These are phyloP conservation scores for Ephemerocybe angulata DNA, from an alignment of 768 basidiomycete species.

Conservation along the genomic window DNA sequence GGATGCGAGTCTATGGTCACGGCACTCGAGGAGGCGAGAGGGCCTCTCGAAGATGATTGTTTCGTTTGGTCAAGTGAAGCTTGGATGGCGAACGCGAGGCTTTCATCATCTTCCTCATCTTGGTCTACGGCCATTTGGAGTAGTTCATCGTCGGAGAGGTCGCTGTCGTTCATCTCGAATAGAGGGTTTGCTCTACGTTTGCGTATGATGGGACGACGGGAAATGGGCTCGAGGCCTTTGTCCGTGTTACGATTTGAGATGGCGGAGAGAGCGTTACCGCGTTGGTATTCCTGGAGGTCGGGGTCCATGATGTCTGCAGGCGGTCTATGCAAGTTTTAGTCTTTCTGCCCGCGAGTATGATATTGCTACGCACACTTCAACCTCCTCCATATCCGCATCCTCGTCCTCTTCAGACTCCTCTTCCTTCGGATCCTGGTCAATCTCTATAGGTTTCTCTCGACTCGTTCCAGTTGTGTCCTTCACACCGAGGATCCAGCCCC, in stretches of 20 bases:
- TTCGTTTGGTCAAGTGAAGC: slow-evolving; percentile 48
- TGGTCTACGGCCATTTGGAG: slow-evolving; percentile 15
- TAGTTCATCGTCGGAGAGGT: slow-evolving; percentile 48
- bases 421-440: slow-evolving; percentile 59
- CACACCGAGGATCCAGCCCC: slow-evolving; percentile 94
- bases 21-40: slow-evolving; percentile 9
- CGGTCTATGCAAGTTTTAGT: slow-evolving; percentile 33
- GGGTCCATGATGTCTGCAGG: slow-evolving; percentile 40
- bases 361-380: slow-evolving; percentile 53
- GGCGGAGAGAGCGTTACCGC: slow-evolving; percentile 57
- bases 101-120: slow-evolving; percentile 41
- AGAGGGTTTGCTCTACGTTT: slow-evolving; percentile 41
- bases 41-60: slow-evolving; percentile 1
- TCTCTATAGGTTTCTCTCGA: slow-evolving; percentile 76
- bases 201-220: slow-evolving; percentile 22
- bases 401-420: slow-evolving; percentile 54
- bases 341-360: too few relatives aligned
- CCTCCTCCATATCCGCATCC: slow-evolving; percentile 76
- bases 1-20: slow-evolving; percentile 7
- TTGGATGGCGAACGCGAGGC: slow-evolving; percentile 58
- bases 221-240: slow-evolving; percentile 25
- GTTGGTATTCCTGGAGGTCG: slow-evolving; percentile 61
- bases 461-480: slow-evolving; percentile 82
- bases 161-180: slow-evolving; percentile 39
- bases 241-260: slow-evolving; percentile 48